phyloP scores from a whole-genome alignment of 768 basidiomycete species.

The Phallus indusiatus region DNA sequence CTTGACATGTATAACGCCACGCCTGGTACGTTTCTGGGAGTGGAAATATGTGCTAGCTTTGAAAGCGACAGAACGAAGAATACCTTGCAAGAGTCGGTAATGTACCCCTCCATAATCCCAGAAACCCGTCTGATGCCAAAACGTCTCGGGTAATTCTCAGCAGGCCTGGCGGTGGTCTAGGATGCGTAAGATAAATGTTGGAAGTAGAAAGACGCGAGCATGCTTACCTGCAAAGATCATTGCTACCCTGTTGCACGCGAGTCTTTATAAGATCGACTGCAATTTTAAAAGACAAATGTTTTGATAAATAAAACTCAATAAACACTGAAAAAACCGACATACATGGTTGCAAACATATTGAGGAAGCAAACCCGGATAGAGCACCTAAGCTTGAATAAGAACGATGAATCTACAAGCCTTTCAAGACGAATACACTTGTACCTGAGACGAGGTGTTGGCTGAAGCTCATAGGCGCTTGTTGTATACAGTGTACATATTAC shows the following conservation, averaged over 20 bases:
- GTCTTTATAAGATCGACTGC: slow-evolving; percentile 88
- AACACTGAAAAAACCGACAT: slow-evolving; percentile 16
- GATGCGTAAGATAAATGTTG: not conserved
- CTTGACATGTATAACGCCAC: slow-evolving; percentile 88
- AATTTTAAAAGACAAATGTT: not conserved
- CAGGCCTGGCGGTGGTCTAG: slow-evolving; percentile 33
- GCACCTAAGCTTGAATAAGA: slow-evolving; percentile 42
- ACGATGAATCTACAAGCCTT: not conserved
- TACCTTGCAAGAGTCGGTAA: slow-evolving; percentile 65
- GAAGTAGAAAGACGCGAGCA: not conserved
- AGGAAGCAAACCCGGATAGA: slow-evolving; percentile 68
- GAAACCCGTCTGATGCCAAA: slow-evolving; percentile 48
- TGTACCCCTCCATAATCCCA: slow-evolving; percentile 86
- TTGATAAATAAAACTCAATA: not conserved
- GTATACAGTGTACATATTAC: not conserved
- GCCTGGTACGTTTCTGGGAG: slow-evolving; percentile 77
- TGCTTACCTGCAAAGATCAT: slow-evolving; percentile 29
- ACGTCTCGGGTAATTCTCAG: slow-evolving; percentile 47
- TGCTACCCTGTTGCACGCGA: slow-evolving; percentile 77
- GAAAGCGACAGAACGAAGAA: slow-evolving; percentile 14
- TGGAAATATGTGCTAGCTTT: slow-evolving; percentile 10
- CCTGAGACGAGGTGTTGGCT: not conserved
- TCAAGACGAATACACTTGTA: not conserved
- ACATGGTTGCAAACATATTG: slow-evolving; percentile 71
- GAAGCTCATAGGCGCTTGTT: not conserved